Evolutionary conservation across 331 rosid species (phyloP), one percentile per base, ranked within the genome.

Genomic region (Spiraea crenata): DNA sequence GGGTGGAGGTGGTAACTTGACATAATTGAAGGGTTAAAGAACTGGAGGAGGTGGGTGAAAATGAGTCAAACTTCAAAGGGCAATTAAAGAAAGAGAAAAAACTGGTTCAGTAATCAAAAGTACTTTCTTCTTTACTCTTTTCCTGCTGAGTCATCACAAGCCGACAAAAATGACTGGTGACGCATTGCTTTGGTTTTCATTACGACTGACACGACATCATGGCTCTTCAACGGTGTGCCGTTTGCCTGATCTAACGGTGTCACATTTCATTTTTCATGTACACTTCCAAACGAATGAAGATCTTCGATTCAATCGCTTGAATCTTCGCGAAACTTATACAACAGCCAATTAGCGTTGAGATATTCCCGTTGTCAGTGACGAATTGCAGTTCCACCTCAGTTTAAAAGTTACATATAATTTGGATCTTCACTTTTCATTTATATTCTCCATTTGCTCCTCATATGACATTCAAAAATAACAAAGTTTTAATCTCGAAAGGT

Each of bases 231-330:
- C 65, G 48, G 57, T 13, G 17, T 12, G 19, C 63, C 47, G 70
- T 74, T 74, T 45, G 85, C 72, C 75, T 77, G 63, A 73, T 52
- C 51, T 45, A 67, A 74, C 66, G 78, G 55, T 7, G 47, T 31
- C 34, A 9, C 14, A 50, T 62, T 19, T 5, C 9, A 12, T 25
- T 25, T 25, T 25, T 25, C 31, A 25, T 25, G 31, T 25, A 25
- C 31, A 25, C 31, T 25, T 0, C 31, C 31, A 25, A 25, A 25
- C 31, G n/a, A n/a, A n/a, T n/a, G n/a, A n/a, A n/a, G n/a, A n/a
- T n/a, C 31, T 25, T 25, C 31, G 2, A 25, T 25, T 25, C 31
- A 25, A 25, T 25, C 31, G 31, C 31, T 25, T 25, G 31, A 0
- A 25, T 25, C 31, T 25, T 25, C 31, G 31, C 31, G 31, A 25